Conservation (phyloP, 2,329 filamentous ascomycete genomes). For the Aureobasidium leucospermi region DNA sequence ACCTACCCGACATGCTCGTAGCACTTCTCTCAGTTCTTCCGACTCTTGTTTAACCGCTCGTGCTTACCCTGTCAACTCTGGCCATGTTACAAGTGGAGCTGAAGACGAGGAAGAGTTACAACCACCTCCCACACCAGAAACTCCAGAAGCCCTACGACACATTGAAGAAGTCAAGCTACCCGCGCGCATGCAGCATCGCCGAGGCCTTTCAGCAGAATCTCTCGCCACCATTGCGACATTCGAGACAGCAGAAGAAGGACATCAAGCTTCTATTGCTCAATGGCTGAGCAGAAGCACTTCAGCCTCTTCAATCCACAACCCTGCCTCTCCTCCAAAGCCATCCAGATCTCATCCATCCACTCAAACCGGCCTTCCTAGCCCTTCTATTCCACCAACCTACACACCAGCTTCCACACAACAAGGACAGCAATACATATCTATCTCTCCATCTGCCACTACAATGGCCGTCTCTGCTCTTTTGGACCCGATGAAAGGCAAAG, state of each 20-base stretch:
- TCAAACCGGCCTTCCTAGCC: background rate
- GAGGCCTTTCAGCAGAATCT: constrained; percentile 52
- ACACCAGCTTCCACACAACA: constrained; percentile 3
- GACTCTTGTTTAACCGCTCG: constrained; percentile 3
- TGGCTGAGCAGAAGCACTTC: constrained; percentile 5
- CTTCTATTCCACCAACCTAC: background rate
- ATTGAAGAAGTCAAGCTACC: constrained; percentile 18
- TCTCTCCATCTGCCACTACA: constrained; percentile 27
- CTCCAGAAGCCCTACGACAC: constrained; percentile 26
- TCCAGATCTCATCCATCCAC: background rate
- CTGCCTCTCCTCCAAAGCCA: background rate
- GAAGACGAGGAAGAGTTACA: background rate
- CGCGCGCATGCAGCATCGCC: constrained; percentile 29
- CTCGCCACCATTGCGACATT: constrained; percentile 56
- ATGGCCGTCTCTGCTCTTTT: constrained; percentile 34
- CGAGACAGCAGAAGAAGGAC: constrained; percentile 44
- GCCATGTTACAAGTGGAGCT: background rate
- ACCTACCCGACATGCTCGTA: background rate
- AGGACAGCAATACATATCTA: constrained; percentile 19
- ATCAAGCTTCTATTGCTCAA: background rate
- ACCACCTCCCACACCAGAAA: constrained; percentile 20
- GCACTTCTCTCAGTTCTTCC: background rate
- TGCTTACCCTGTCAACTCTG: background rate
- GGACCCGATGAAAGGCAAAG: constrained; percentile 25
- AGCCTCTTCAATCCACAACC: background rate